Base-by-base conservation (phyloP, 768 basidiomycete species). In the Termitomyces sp. region DNA sequence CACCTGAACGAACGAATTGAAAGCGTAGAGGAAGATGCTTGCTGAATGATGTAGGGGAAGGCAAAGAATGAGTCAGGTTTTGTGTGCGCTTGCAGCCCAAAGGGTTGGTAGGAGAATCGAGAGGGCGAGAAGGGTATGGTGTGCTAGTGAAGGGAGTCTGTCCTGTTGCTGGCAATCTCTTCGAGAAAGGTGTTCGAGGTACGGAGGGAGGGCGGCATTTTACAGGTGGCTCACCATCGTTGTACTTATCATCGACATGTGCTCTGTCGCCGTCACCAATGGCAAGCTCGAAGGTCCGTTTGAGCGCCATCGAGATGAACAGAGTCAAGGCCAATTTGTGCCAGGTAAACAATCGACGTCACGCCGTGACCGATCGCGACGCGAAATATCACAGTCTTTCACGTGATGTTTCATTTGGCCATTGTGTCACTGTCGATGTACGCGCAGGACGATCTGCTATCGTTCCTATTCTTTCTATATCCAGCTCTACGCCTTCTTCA, bases 31-130 rank as follows among this genome's bases (percentile, higher is more conserved):
- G 76, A 29, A 88, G 76, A 65, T 91, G 88, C 60, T 83, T 81
- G 14, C 78, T 79, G 69, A 85, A 87, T 0, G 82, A 79, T 0
- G 83, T 81, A 0, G 79, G 70, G 0, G 74, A 66, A 2, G 81
- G 81, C 9, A 81, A 71, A 0, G 73, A 68, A 29, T 76, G 77
- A 7, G 73, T 67, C 3, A 80, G 65, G 14, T 77, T 69, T 20
- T 76, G 74, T 14, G 76, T 76, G 17, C 81, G 78, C 51, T 82
- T 83, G 49, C 86, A 75, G 15, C 87, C 86, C 61, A 90, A 86
- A 0, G 88, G 89, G 65, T 89, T 90, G 4, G 85, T 81, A 0
- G 89, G 88, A 0, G 88, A 89, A 73, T 91, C 88, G 6, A 77
- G 82, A 4, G 88, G 85, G 68, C 73, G 66, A 55, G 76, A 72